Evolutionary conservation across 148 eudicot genomes (phyloP).

Genomic region (Euryodendron excelsum): DNA sequence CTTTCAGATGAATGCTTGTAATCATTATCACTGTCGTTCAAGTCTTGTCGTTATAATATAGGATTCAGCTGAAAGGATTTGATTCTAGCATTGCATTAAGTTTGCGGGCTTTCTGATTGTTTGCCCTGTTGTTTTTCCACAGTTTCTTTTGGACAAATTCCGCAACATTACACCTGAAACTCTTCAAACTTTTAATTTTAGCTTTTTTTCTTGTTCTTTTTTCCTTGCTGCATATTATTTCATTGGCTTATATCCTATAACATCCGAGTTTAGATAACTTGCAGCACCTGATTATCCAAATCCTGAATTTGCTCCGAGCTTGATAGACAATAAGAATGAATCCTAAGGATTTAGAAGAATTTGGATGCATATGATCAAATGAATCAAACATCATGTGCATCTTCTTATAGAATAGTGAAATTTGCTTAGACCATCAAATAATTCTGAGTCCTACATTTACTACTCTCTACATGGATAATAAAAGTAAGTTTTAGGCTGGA

Average conservation of each 20-base stretch:
- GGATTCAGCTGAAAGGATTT: neutral
- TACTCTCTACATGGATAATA: neutral
- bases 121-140: neutral
- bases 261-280: too few species aligned
- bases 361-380: neutral
- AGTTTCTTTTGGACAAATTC: neutral
- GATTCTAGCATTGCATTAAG: neutral
- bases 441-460: too few species aligned
- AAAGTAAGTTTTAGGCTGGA: neutral
- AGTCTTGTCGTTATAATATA: neutral
- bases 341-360: neutral
- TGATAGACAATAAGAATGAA: neutral
- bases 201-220: neutral
- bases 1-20: neutral
- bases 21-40: neutral
- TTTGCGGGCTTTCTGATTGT: neutral
- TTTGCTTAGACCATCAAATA: too few species aligned
- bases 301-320: neutral
- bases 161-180: neutral
- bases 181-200: too few species aligned
- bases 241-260: neutral
- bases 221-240: neutral
- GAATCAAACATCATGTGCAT: too few species aligned
- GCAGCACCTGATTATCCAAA: neutral
- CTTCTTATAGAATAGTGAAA: neutral